Evolutionary conservation across 495 filamentous ascomycete species (phyloP), one percentile per base, ranked within the genome.

Genomic region (Penicillium simplicissimum): DNA sequence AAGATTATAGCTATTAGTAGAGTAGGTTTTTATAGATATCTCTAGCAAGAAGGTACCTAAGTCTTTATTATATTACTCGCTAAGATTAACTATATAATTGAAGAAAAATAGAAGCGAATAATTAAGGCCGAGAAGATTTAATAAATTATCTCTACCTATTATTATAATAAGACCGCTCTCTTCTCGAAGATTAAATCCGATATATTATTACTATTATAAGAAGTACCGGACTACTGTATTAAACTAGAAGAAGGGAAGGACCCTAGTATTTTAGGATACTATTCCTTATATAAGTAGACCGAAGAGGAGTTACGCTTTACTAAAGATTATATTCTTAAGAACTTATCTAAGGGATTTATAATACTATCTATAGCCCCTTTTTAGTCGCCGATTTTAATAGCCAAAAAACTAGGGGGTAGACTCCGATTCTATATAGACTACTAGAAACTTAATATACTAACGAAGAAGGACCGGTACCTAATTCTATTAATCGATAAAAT

Each of bases 351-450:
- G 25, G 62, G 62, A 0, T 85, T 69, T 78, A 82, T 79, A 47
- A 79, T 81, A 76, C 56, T 25, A 10, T 71, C 57, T 28, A 60
- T 43, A 15, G 52, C 72, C 1, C 60, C 38, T 57, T 0, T 67
- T 8, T 66, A 63, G 0, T 67, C 71, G 0, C 73, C 66, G 9
- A 66, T 84, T 10, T 47, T 82, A 0, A 74, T 82, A 36, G 68
- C 65, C 0, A 14, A 31, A 1, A 83, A 82, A 52, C 55, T 52
- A 1, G 64, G 69, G 19, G 71, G 74, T 3, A 60, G 59, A 0
- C 37, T 82, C 0, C 55, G 71, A 0, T 62, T 87, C 38, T 85
- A 72, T 69, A 63, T 83, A 0, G 71, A 85, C 49, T 85, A 80
- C 56, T 58, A 67, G 6, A 65, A 62, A 8, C 51, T 84, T 0